Conservation (phyloP, 768 basidiomycete genomes). For the Steccherinum ochraceum region DNA sequence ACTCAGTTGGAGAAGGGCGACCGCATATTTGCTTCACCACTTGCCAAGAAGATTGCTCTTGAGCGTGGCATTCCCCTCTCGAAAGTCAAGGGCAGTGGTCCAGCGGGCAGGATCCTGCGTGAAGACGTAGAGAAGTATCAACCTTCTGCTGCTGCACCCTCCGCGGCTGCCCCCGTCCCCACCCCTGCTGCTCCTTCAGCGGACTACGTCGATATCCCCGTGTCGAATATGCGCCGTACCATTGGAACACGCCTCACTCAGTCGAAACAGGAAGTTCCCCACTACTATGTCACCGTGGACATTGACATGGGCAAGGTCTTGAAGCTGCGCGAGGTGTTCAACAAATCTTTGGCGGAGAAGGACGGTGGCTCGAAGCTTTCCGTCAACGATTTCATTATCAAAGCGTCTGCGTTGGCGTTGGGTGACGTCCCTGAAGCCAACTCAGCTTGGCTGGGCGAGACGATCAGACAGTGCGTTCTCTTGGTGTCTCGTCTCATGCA, state of each 20-base stretch:
- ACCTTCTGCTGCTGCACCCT: conserved; percentile 36
- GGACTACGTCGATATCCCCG: conserved; percentile 85
- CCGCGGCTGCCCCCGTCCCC: conserved; percentile 40
- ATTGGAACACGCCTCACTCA: conserved; percentile 89
- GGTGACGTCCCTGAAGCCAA: conserved; percentile 96
- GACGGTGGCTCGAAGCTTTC: conserved; percentile 91
- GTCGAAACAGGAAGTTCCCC: conserved; percentile 92
- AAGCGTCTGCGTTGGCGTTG: conserved; percentile 87
- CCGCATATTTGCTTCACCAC: conserved; percentile 90
- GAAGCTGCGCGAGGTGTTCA: conserved; percentile 94
- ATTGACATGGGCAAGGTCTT: conserved; percentile 94
- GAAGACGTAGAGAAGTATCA: conserved; percentile 93
- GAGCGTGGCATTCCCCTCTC: conserved; percentile 89
- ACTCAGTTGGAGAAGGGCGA: conserved; percentile 59
- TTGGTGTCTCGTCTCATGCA: neutral
- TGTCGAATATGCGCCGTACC: conserved; percentile 90
- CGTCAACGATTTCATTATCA: conserved; percentile 97
- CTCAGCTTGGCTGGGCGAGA: conserved; percentile 95
- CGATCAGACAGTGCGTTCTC: conserved; percentile 79
- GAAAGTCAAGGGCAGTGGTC: conserved; percentile 90
- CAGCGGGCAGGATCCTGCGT: conserved; percentile 89
- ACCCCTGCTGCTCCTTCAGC: conserved; percentile 44
- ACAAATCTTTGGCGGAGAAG: conserved; percentile 78
- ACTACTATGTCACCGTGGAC: conserved; percentile 94
- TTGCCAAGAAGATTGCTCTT: conserved; percentile 95